Evolutionary conservation across 176 grass and related monocot genomes (phyloP).

Genomic region (Saccharum officinarum): DNA sequence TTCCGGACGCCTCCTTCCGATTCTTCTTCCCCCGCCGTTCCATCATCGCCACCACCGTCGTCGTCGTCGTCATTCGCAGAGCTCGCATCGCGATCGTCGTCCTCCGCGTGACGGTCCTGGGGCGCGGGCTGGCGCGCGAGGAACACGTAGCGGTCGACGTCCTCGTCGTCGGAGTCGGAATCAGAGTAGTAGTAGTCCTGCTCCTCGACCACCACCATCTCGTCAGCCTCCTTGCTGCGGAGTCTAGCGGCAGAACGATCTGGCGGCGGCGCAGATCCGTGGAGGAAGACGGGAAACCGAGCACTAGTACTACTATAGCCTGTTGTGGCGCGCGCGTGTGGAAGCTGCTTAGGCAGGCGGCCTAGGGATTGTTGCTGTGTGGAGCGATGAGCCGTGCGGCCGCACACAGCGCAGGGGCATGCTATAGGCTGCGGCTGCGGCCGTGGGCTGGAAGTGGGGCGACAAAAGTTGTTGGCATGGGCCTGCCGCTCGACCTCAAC

Average conservation of each 20-base stretch:
- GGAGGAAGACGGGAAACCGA: not conserved
- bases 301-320: not conserved
- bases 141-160: constrained; percentile 45
- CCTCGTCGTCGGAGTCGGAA: constrained; percentile 8
- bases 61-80: not conserved
- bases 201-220: not conserved
- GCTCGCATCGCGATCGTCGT: not conserved
- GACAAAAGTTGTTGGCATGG: not conserved
- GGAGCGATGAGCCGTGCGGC: not conserved
- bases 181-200: not conserved
- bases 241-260: not conserved
- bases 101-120: not conserved
- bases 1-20: not conserved
- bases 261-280: constrained; percentile 2
- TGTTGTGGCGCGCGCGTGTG: not conserved
- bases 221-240: not conserved
- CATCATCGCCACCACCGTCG: not conserved
- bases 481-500: not conserved
- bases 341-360: not conserved
- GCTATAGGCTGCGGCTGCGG: not conserved
- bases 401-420: not conserved
- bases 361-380: not conserved
- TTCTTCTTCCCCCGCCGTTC: not conserved
- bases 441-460: not conserved
- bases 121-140: constrained; percentile 32